These are phyloP conservation scores for Penicillium hordei DNA, from an alignment of 2,329 filamentous ascomycete genomes.

Conservation along the genomic window DNA sequence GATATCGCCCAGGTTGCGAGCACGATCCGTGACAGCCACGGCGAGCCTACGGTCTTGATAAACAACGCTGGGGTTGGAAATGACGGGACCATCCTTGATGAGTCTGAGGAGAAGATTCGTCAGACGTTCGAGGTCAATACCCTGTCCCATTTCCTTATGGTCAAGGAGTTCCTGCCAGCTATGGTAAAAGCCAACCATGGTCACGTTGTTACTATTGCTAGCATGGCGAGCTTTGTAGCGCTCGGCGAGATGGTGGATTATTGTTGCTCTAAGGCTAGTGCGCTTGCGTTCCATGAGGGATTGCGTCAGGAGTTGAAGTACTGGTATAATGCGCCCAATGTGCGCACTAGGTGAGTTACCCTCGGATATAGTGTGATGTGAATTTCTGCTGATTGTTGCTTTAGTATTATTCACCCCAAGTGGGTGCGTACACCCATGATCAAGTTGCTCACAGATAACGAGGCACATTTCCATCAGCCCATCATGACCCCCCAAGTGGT, in stretches of 20 bases:
- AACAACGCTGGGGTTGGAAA: conserved; percentile 53
- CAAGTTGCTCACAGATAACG: conserved; percentile 36
- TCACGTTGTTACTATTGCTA: conserved; percentile 58
- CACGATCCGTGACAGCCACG: conserved; percentile 41
- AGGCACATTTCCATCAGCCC: conserved; percentile 34
- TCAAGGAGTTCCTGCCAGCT: conserved; percentile 53
- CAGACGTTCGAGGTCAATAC: conserved; percentile 56
- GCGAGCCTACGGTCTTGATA: conserved; percentile 49
- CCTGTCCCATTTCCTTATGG: conserved; percentile 52
- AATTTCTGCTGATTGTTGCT: neutral
- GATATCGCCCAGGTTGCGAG: conserved; percentile 36
- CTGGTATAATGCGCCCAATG: conserved; percentile 39
- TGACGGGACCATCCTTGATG: conserved; percentile 50
- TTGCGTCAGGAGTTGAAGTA: conserved; percentile 40
- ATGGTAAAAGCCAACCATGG: conserved; percentile 55
- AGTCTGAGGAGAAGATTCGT: conserved; percentile 45
- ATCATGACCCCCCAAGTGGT: conserved; percentile 42
- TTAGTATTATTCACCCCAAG: conserved; percentile 36
- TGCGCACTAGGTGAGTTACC: conserved; percentile 37
- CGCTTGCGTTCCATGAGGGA: conserved; percentile 56
- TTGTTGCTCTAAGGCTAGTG: conserved; percentile 52
- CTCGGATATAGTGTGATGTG: neutral
- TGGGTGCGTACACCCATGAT: conserved; percentile 54
- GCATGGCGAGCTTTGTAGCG: conserved; percentile 52
- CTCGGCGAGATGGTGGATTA: conserved; percentile 55